Percentiles rank a stretch among this genome's conserved stretches.
These are phyloP conservation scores for Chaetomium strumarium DNA, from an alignment of 2,329 filamentous ascomycete genomes.

Conservation along the genomic window DNA sequence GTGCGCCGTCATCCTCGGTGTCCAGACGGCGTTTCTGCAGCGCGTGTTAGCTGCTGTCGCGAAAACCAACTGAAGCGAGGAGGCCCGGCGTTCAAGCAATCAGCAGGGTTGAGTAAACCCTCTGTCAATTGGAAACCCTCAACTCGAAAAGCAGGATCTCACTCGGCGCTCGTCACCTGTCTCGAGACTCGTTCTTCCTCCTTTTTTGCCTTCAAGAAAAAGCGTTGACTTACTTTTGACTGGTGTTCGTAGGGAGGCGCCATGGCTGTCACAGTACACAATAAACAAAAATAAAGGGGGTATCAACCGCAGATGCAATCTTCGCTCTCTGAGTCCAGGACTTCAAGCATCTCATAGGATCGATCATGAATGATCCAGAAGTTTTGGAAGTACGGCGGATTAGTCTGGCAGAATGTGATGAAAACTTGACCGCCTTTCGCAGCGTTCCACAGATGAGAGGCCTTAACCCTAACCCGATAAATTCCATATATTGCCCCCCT, in stretches of 20 bases:
- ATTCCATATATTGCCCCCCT: not conserved
- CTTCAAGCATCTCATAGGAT: not conserved
- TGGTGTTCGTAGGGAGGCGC: slow-evolving; percentile 19
- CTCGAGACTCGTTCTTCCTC: too few relatives aligned
- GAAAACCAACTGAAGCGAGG: not conserved
- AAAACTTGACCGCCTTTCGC: slow-evolving; percentile 25
- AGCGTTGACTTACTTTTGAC: slow-evolving; percentile 16
- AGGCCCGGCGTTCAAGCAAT: not conserved
- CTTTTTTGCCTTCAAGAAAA: not conserved
- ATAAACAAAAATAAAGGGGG: not conserved
- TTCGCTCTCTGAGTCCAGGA: too few relatives aligned
- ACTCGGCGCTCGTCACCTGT: too few relatives aligned
- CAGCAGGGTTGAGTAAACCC: too few relatives aligned
- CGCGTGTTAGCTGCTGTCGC: not conserved
- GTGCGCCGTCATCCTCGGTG: slow-evolving; percentile 32
- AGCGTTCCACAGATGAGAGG: not conserved
- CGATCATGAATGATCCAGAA: slow-evolving; percentile 1
- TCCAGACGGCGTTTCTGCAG: slow-evolving; percentile 48
- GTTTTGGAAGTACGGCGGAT: too few relatives aligned
- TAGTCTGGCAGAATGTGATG: slow-evolving; percentile 17
- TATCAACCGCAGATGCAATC: not conserved
- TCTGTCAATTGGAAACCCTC: too few relatives aligned
- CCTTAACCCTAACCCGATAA: slow-evolving; percentile 8
- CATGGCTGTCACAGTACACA: slow-evolving; percentile 17
- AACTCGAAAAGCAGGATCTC: not conserved